phyloP scores from a whole-genome alignment of 768 basidiomycete species.

The Pisolithus microcarpus region DNA sequence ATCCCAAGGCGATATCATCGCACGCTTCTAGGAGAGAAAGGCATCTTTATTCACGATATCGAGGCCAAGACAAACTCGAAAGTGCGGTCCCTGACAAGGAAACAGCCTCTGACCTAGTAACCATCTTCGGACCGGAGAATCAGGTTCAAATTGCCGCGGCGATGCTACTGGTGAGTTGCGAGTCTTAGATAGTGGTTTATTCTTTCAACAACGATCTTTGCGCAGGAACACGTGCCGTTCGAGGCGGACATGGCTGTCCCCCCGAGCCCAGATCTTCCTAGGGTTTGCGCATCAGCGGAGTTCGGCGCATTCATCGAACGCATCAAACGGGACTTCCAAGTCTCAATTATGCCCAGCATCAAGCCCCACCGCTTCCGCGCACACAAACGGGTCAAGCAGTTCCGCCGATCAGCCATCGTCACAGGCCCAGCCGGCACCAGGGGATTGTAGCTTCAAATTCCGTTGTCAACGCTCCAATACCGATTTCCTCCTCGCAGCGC shows the following conservation, averaged over 20 bases:
- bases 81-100: constrained; percentile 89
- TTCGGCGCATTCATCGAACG: constrained; percentile 82
- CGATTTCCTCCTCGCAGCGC: constrained; percentile 82
- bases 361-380: constrained; percentile 35
- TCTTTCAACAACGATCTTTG: neutral
- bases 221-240: constrained; percentile 90
- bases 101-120: constrained; percentile 87
- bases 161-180: constrained; percentile 73
- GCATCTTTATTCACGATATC: constrained; percentile 95
- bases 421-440: constrained; percentile 14
- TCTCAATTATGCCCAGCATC: constrained; percentile 79
- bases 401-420: constrained; percentile 35
- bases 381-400: constrained; percentile 41
- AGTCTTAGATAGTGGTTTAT: neutral
- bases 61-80: constrained; percentile 93
- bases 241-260: constrained; percentile 93
- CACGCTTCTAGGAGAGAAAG: constrained; percentile 90
- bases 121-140: constrained; percentile 94
- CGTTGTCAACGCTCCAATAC: constrained; percentile 91
- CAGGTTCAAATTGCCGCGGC: constrained; percentile 96
- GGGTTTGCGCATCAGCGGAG: constrained; percentile 70
- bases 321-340: constrained; percentile 90
- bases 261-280: constrained; percentile 69
- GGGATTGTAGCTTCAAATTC: constrained; percentile 91
- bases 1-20: constrained; percentile 95